Conservation (phyloP, 176 grass and related monocot species). For the Saccharum spontaneum region DNA sequence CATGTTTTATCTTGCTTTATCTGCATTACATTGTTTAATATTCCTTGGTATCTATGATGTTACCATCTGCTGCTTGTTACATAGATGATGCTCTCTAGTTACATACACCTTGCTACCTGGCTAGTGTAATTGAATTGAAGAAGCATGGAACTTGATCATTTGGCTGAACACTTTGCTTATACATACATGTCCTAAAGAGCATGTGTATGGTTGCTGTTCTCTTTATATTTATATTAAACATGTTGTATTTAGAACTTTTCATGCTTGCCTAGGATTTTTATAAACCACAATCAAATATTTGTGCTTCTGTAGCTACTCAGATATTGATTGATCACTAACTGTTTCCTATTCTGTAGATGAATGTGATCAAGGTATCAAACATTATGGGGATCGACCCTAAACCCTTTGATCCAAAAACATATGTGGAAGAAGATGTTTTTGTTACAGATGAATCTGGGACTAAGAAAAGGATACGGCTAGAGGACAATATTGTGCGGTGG, state of each 20-base stretch:
- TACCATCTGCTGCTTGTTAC: conserved; percentile 2
- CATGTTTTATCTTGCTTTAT: conserved; percentile 1
- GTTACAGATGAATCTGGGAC: conserved; percentile 87
- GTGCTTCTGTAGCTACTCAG: not conserved
- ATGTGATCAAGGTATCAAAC: conserved; percentile 96
- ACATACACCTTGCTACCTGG: not conserved
- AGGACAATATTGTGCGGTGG: conserved; percentile 97
- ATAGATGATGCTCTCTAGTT: conserved; percentile 6
- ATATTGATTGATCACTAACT: conserved; percentile 12
- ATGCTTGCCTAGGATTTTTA: conserved; percentile 10
- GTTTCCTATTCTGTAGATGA: conserved; percentile 74
- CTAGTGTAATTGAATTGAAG: conserved; percentile 17
- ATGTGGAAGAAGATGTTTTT: conserved; percentile 87
- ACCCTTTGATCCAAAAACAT: conserved; percentile 90
- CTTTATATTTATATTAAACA: not conserved
- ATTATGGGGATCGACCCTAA: conserved; percentile 96
- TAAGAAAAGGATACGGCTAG: conserved; percentile 85
- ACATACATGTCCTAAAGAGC: not conserved
- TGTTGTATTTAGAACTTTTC: not conserved
- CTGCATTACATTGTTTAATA: not conserved
- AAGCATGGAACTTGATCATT: not conserved
- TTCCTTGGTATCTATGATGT: not conserved
- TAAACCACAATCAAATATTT: not conserved
- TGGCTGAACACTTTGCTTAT: not conserved
- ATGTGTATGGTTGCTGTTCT: not conserved